Percentiles rank a stretch among this genome's conserved stretches.
phyloP scores from a whole-genome alignment of 2,329 filamentous ascomycete species.

The Trichoderma endophyticum region DNA sequence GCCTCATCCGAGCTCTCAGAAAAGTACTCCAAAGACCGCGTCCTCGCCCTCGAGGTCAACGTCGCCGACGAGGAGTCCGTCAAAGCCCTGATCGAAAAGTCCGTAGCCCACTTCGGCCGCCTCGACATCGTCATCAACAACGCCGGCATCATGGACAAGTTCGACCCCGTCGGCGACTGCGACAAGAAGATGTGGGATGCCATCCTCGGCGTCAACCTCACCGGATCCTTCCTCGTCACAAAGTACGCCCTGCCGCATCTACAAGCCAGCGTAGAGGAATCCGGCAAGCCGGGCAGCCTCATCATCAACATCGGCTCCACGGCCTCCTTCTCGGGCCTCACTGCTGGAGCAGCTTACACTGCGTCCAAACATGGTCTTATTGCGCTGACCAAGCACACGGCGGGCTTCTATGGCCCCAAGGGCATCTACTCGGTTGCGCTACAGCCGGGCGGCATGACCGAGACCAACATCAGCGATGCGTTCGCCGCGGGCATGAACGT shows the following conservation, averaged over 20 bases:
- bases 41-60: conserved; percentile 18
- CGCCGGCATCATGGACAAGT: conserved; percentile 55
- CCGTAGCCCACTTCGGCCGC: conserved; percentile 26
- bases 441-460: conserved; percentile 42
- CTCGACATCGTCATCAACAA: conserved; percentile 58
- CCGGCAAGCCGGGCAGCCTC: conserved; percentile 33
- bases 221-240: conserved; percentile 50
- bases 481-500: conserved; percentile 37
- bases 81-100: conserved; percentile 24
- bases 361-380: conserved; percentile 52
- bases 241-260: conserved; percentile 45
- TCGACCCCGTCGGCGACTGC: conserved; percentile 49
- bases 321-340: conserved; percentile 41
- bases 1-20: neutral
- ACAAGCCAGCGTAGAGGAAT: conserved; percentile 9
- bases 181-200: conserved; percentile 48
- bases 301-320: conserved; percentile 54
- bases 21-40: neutral
- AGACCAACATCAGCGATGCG: conserved; percentile 46
- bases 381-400: conserved; percentile 56
- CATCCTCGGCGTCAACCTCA: conserved; percentile 55
- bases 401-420: conserved; percentile 51
- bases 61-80: conserved; percentile 26
- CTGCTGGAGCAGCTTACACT: conserved; percentile 48
- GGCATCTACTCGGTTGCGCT: conserved; percentile 52